Percentiles rank a stretch among this genome's conserved stretches.
Evolutionary conservation across 495 filamentous ascomycete genomes (phyloP).

Genomic region (Talaromyces liani): DNA sequence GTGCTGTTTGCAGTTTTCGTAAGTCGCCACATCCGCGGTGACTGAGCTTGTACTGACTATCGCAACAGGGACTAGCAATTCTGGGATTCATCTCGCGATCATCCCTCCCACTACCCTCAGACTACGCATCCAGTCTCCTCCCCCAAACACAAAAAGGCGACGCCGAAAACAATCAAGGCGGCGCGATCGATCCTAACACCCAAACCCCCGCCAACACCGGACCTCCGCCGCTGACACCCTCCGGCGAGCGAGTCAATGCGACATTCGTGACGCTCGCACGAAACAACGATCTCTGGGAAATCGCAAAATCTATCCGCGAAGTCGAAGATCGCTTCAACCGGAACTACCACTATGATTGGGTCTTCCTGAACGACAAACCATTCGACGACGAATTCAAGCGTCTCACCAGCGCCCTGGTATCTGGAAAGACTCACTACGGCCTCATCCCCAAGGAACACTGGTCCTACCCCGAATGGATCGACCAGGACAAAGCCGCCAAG

Average conservation of each 20-base stretch:
- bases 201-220: slow-evolving; percentile 34
- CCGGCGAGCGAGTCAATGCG: slow-evolving; percentile 75
- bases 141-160: slow-evolving; percentile 19
- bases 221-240: slow-evolving; percentile 35
- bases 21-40: slow-evolving; percentile 22
- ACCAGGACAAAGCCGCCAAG: slow-evolving; percentile 73
- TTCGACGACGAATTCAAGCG: slow-evolving; percentile 89
- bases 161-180: slow-evolving; percentile 4
- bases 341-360: slow-evolving; percentile 97
- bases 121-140: slow-evolving; percentile 18
- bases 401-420: slow-evolving; percentile 80
- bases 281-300: slow-evolving; percentile 93
- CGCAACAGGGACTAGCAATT: slow-evolving; percentile 55
- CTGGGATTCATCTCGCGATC: slow-evolving; percentile 78
- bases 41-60: neutral
- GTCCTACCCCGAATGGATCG: slow-evolving; percentile 83
- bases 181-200: slow-evolving; percentile 21
- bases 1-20: slow-evolving; percentile 83
- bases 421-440: slow-evolving; percentile 84
- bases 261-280: slow-evolving; percentile 95
- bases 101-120: slow-evolving; percentile 39
- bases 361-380: slow-evolving; percentile 88
- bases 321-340: slow-evolving; percentile 97
- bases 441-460: slow-evolving; percentile 78
- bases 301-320: slow-evolving; percentile 86